Base-by-base conservation (phyloP, 148 eudicot genomes). In the Talinum fruticosum region DNA sequence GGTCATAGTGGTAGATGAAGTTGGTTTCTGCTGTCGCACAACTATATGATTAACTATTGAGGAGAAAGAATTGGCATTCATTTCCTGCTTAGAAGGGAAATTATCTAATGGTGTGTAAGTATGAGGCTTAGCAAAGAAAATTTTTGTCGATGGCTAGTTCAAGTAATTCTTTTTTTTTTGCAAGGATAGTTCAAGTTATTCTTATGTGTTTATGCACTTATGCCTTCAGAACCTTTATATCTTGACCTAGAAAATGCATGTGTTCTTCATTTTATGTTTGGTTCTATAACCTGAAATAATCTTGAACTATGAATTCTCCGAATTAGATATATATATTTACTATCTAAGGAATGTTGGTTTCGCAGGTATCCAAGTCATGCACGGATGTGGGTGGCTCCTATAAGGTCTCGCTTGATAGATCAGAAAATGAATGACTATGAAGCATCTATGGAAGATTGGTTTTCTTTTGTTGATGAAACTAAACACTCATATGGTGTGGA, bases 321-420 rank as follows among this genome's bases (percentile, higher is more conserved):
- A 28, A 1, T 77, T 28, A 68, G 37, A 29, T 68, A 23, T 36
- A 10, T 53, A 2, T 73, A 38, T n/a, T 6, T 23, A 72, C 28
- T 69, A 29, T 34, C 19, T 66, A 10, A 69, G 24, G 44, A 30
- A 36, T 53, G 37, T 2, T 75, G 72, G 71, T 57, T 66, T 84
- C 83, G 71, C 86, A 96, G 99, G 99, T 96, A 96, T 80, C 99
- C 99, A 29, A 96, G 99, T 83, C 97, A 93, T 79, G 99, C 99
- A 82, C 95, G 97, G 41, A 96, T 96, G 87, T 96, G 97, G 97
- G 85, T 96, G 80, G 98, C 98, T 76, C 99, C 99, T 10, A 90
- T 96, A 80, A 88, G 87, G 71, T 87, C 99, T 72, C 91, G 92
- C 45, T 79, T 91, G 77, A 87, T 80, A 33, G 95, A 93, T 82